Base-by-base conservation (phyloP, 345 rosid species). In the Populus alba region DNA sequence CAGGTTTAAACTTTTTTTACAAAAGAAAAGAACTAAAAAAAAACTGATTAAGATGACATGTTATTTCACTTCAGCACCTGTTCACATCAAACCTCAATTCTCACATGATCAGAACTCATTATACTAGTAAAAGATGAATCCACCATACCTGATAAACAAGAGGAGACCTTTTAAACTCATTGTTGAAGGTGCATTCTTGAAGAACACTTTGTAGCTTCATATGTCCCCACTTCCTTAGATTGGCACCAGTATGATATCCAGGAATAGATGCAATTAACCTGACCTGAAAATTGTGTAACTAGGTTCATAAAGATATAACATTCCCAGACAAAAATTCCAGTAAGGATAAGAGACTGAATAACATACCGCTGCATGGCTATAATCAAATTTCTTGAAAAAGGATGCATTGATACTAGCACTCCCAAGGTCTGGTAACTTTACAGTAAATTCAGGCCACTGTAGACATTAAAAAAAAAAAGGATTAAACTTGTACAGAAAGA, bases 161-260 rank as follows among this genome's bases (percentile, higher is more conserved):
- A 69, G 99, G 97, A 74, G 97, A 90, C 74, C 85, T 91, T 73
- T 84, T 79, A 79, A 96, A 94, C 72, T 92, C 98, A 66, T 87
- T 91, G 47, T 85, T 93, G 74, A 94, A 96, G 62, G 81, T 78
- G 81, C 91, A 89, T 74, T 89, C 98, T 81, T 92, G 90, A 49
- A 96, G 98, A 83, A 90, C 74, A 65, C 76, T 86, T 13, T 81
- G 84, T 70, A 96, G 86, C 83, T 94, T 94, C 98, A 96, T 90
- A 87, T 96, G 99, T 57, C 97, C 99, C 98, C 97, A 94, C 74
- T 85, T 96, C 70, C 83, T 91, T 87, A 96, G 57, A 83, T 85
- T 91, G 66, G 89, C 66, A 75, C 97, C 97, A 43, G 86, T 85
- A 79, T 94, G 99, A 82, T 96, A 94, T 63, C 99, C 99, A 83